phyloP scores from a whole-genome alignment of 1,139 yeast species.

The Diutina sp. region DNA sequence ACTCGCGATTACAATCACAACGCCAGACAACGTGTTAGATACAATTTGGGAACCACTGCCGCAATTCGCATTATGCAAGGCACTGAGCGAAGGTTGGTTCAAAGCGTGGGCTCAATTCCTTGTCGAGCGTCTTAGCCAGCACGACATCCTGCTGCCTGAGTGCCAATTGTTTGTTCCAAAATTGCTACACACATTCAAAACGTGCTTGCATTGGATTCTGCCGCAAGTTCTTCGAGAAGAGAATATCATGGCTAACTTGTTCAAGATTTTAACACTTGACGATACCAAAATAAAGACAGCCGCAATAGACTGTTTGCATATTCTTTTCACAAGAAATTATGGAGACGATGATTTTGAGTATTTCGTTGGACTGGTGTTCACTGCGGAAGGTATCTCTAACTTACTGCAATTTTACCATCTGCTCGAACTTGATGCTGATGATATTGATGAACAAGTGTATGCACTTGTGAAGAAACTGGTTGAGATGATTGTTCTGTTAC shows the following conservation, averaged over 20 bases:
- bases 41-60: slow-evolving; percentile 63
- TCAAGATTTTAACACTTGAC: slow-evolving; percentile 45
- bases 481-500: slow-evolving; percentile 84
- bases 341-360: slow-evolving; percentile 62
- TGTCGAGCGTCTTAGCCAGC: slow-evolving; percentile 27
- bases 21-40: slow-evolving; percentile 55
- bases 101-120: slow-evolving; percentile 58
- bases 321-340: slow-evolving; percentile 75
- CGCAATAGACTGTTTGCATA: slow-evolving; percentile 86
- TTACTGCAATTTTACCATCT: slow-evolving; percentile 54
- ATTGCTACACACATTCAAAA: slow-evolving; percentile 70
- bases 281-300: slow-evolving; percentile 62
- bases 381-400: slow-evolving; percentile 56
- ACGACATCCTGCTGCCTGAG: slow-evolving; percentile 21
- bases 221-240: slow-evolving; percentile 61
- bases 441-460: slow-evolving; percentile 67
- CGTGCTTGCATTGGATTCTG: slow-evolving; percentile 85
- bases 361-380: slow-evolving; percentile 70
- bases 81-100: slow-evolving; percentile 80
- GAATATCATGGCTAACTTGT: slow-evolving; percentile 53
- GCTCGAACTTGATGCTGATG: slow-evolving; percentile 55
- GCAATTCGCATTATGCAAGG: slow-evolving; percentile 45
- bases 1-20: slow-evolving; percentile 69
- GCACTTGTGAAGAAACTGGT: slow-evolving; percentile 79
- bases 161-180: slow-evolving; percentile 45